Evolutionary conservation across 257 asterid species (phyloP).

Genomic region (Solanum raphanifolium): DNA sequence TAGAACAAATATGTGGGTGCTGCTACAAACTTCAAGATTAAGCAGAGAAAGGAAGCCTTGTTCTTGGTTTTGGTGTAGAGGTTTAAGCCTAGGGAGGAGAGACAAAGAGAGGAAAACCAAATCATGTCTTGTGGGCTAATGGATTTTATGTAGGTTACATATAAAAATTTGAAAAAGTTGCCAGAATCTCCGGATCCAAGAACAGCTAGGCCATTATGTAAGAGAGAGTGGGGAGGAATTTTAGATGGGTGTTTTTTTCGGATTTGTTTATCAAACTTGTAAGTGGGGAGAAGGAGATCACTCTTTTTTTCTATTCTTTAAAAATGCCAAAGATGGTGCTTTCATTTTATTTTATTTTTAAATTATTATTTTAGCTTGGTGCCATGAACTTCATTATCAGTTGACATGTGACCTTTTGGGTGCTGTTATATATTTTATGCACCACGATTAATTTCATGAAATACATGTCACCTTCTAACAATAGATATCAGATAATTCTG

Average conservation of each 20-base stretch:
- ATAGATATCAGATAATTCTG: too few species aligned
- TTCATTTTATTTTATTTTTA: neutral
- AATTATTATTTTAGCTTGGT: neutral
- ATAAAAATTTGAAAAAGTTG: conserved; percentile 7
- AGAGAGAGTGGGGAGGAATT: conserved; percentile 16
- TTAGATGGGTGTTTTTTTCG: conserved; percentile 13
- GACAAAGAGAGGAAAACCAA: conserved; percentile 14
- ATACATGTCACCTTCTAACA: fast-evolving
- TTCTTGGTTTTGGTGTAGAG: conserved; percentile 9
- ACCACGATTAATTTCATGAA: neutral
- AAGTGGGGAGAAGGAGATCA: neutral
- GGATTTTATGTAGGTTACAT: conserved; percentile 7
- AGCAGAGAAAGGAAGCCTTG: conserved; percentile 10
- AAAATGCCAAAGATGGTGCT: conserved; percentile 16
- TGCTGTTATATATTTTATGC: neutral
- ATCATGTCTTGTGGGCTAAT: conserved; percentile 26
- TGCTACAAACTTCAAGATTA: conserved; percentile 39
- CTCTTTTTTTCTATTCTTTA: neutral
- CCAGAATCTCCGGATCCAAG: conserved; percentile 50
- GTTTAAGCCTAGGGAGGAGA: conserved; percentile 43
- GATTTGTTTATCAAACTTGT: conserved; percentile 26
- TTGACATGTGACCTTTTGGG: conserved; percentile 18
- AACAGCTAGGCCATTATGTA: conserved; percentile 36
- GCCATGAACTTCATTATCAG: conserved; percentile 6
- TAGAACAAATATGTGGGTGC: neutral